Evolutionary conservation across 2,329 filamentous ascomycete species (phyloP), one percentile per base, ranked within the genome.

Genomic region (Ceratocystis variospora): DNA sequence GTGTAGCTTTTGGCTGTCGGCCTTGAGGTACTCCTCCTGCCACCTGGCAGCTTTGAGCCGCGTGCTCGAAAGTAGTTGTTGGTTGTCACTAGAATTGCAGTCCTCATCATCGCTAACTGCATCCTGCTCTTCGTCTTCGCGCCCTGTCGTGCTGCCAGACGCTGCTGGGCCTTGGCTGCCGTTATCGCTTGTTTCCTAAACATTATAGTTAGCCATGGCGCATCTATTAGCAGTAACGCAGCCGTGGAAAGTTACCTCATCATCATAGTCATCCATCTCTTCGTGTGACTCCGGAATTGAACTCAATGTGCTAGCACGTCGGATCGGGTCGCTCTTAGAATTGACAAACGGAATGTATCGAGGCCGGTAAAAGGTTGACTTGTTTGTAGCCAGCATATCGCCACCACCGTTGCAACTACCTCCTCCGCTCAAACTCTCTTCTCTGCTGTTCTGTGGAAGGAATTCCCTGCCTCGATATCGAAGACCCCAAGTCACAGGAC

Each of bases 221-320:
- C 5, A 5, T 10, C 37, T 25, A 17, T 3, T n/a, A 62, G 19
- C 22, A 33, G 5, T 12, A 17, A 17, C n/a, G 1, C 7, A 10
- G 31, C 8, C 12, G 44, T n/a, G 1, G 5, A n/a, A 59, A 31
- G 45, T 50, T 37, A 63, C 62, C 22, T 63, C 62, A 22, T 25
- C 28, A 28, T 28, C 62, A 53, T 62, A 45, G 12, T 63, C 61
- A 17, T 19, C 62, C 44, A n/a, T 50, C 25, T 61, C 66, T 31
- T 68, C 66, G 12, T 68, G 63, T 15, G 66, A 68, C 50, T 68
- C 66, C 2, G 63, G 63, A 45, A 68, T 68, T 12, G 66, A 68
- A 25, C 63, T 63, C n/a, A 68, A 48, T 25, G 63, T 65, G 28
- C 63, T 66, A 33, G 63, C 55, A n/a, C 61, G 25, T 4, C 63